phyloP scores from a whole-genome alignment of 768 basidiomycete genomes.

The Leccinellum albellum region DNA sequence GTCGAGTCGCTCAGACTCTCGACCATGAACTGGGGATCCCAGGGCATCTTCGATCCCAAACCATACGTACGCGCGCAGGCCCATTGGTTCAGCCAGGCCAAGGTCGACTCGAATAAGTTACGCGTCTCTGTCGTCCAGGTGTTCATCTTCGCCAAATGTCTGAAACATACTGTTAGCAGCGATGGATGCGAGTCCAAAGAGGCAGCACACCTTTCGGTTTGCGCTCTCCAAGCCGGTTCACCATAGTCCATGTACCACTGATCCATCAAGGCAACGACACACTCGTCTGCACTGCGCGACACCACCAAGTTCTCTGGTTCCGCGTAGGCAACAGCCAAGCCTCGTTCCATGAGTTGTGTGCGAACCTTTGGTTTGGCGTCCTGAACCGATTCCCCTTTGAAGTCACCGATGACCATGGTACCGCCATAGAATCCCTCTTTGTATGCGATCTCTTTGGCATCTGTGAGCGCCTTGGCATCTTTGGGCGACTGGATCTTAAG shows the following conservation, averaged over 20 bases:
- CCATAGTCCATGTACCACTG: constrained; percentile 99
- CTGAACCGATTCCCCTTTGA: constrained; percentile 82
- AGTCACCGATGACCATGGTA: constrained; percentile 87
- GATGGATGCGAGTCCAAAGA: not conserved
- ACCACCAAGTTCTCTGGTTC: constrained; percentile 92
- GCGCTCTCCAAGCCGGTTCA: constrained; percentile 81
- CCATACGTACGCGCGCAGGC: constrained; percentile 98
- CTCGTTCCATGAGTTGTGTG: constrained; percentile 72
- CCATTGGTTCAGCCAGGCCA: constrained; percentile 98
- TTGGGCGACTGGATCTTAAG: constrained; percentile 95
- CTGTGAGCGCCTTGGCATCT: constrained; percentile 87
- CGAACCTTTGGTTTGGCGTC: constrained; percentile 91
- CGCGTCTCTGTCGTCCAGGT: constrained; percentile 90
- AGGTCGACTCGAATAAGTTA: constrained; percentile 84
- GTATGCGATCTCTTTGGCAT: constrained; percentile 97
- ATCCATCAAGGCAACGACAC: constrained; percentile 96
- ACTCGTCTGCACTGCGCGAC: constrained; percentile 91
- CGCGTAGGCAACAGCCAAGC: constrained; percentile 85
- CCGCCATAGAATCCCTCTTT: constrained; percentile 98
- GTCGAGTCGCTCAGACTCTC: constrained; percentile 97
- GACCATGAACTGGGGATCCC: constrained; percentile 95
- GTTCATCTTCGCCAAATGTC: constrained; percentile 81
- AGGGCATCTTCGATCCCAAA: constrained; percentile 90
- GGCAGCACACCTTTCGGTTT: constrained; percentile 70
- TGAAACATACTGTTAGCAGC: constrained; percentile 28